Percentiles rank a stretch among this genome's conserved stretches.
phyloP scores from a whole-genome alignment of 1,284 basidiomycete species.

The Polyporus tsugae region DNA sequence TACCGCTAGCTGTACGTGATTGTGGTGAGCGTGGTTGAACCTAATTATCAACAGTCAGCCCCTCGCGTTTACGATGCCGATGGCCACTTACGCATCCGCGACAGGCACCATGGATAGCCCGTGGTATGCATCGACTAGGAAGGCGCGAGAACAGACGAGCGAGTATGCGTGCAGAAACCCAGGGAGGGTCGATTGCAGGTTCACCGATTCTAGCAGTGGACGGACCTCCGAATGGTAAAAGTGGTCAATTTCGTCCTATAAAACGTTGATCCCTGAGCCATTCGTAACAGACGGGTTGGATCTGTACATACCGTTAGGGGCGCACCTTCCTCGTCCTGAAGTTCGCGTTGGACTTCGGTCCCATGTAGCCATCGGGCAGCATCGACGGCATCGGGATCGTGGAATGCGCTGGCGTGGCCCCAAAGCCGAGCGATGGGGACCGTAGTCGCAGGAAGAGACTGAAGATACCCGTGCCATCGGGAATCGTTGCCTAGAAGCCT shows the following conservation, averaged over 20 bases:
- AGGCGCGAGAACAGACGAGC: slow-evolving; percentile 87
- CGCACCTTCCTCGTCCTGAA: slow-evolving; percentile 31
- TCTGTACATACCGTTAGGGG: slow-evolving; percentile 1
- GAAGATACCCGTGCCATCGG: slow-evolving; percentile 73
- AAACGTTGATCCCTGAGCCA: not conserved
- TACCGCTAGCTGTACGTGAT: slow-evolving; percentile 84
- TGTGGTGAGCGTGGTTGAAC: slow-evolving; percentile 83
- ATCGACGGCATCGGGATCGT: slow-evolving; percentile 33
- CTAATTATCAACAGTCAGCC: slow-evolving; percentile 46
- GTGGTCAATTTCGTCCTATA: slow-evolving; percentile 54
- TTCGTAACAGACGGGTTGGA: not conserved
- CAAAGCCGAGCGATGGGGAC: slow-evolving; percentile 75
- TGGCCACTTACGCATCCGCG: slow-evolving; percentile 77
- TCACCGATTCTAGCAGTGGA: slow-evolving; percentile 40
- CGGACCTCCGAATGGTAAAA: slow-evolving; percentile 56
- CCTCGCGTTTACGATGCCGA: not conserved
- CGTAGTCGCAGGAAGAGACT: slow-evolving; percentile 61
- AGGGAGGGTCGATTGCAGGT: slow-evolving; percentile 25
- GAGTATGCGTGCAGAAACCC: slow-evolving; percentile 79
- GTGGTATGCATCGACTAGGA: slow-evolving; percentile 88
- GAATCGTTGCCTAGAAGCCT: slow-evolving; percentile 55
- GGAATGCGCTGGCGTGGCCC: slow-evolving; percentile 45
- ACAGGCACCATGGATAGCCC: slow-evolving; percentile 89
- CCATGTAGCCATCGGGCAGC: slow-evolving; percentile 45
- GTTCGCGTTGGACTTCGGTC: slow-evolving; percentile 38